phyloP scores from a whole-genome alignment of 176 grass and related monocot species.

The Otatea glauca region DNA sequence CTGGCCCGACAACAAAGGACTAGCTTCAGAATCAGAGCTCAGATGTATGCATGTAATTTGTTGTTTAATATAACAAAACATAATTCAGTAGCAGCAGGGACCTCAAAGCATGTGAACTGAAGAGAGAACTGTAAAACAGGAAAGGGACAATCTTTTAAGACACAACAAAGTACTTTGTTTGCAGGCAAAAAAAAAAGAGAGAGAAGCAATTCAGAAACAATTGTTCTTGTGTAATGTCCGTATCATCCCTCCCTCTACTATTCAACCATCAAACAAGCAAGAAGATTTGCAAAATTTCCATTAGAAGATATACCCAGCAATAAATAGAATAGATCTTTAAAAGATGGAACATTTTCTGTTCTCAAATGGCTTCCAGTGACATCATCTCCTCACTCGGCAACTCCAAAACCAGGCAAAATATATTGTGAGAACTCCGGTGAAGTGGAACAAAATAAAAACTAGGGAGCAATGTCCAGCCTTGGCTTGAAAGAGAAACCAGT shows the following conservation, averaged over 20 bases:
- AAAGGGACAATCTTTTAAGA: constrained; percentile 1
- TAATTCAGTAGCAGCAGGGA: constrained; percentile 3
- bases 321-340: constrained; percentile 54
- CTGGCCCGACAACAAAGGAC: constrained; percentile 5
- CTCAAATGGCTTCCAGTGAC: constrained; percentile 35
- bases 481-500: constrained; percentile 90
- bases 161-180: constrained; percentile 10
- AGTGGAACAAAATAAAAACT: constrained; percentile 38
- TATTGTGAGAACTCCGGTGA: constrained; percentile 30
- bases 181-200: background rate
- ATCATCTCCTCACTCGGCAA: constrained; percentile 37
- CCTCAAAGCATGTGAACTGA: background rate
- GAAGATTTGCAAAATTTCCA: background rate
- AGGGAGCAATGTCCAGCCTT: constrained; percentile 75
- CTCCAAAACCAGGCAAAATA: constrained; percentile 38
- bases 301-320: constrained; percentile 52
- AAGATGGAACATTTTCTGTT: constrained; percentile 25
- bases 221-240: constrained; percentile 2
- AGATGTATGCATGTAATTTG: constrained; percentile 17
- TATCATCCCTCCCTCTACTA: constrained; percentile 30
- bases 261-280: constrained; percentile 31
- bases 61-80: constrained; percentile 17
- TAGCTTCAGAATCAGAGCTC: background rate
- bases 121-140: background rate
- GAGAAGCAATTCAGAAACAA: background rate